Percentiles rank a stretch among this genome's conserved stretches.
These are phyloP conservation scores for Plasmodium adleri DNA, from an alignment of 169 alveolate genomes.

Conservation along the genomic window DNA sequence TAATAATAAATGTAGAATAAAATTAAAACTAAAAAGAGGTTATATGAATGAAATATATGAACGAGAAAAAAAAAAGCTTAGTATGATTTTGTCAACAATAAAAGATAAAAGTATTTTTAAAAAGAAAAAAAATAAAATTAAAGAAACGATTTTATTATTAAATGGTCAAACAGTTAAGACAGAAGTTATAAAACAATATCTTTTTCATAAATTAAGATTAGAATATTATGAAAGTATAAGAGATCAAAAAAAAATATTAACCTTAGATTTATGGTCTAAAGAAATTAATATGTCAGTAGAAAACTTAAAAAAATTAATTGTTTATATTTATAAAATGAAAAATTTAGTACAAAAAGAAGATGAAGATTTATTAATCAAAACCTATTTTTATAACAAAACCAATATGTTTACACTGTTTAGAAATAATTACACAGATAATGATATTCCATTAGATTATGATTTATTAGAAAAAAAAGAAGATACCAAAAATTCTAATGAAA, in stretches of 20 bases:
- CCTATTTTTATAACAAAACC: constrained; percentile 64
- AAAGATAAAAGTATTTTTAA: constrained; percentile 64
- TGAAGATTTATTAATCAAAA: constrained; percentile 63
- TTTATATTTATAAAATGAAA: constrained; percentile 74
- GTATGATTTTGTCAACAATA: constrained; percentile 12
- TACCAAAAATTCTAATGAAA: not conserved
- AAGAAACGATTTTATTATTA: constrained; percentile 56
- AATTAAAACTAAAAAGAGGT: constrained; percentile 55
- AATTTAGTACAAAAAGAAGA: constrained; percentile 69
- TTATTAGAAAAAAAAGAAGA: constrained; percentile 2
- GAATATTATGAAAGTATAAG: constrained; percentile 74
- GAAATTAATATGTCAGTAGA: constrained; percentile 71
- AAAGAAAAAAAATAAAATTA: constrained; percentile 10
- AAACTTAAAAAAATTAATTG: constrained; percentile 57
- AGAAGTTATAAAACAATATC: constrained; percentile 50
- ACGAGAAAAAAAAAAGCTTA: constrained; percentile 40
- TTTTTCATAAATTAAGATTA: constrained; percentile 64
- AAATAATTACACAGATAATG: constrained; percentile 3
- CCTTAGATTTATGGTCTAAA: constrained; percentile 70
- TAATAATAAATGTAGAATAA: constrained; percentile 3
- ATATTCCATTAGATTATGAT: not conserved
- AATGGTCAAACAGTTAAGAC: constrained; percentile 59
- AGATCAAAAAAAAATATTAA: constrained; percentile 65
- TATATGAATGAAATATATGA: constrained; percentile 61
- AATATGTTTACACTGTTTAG: constrained; percentile 66